Conservation (phyloP, 2,329 filamentous ascomycete genomes). For the Cytospora piceicola region DNA sequence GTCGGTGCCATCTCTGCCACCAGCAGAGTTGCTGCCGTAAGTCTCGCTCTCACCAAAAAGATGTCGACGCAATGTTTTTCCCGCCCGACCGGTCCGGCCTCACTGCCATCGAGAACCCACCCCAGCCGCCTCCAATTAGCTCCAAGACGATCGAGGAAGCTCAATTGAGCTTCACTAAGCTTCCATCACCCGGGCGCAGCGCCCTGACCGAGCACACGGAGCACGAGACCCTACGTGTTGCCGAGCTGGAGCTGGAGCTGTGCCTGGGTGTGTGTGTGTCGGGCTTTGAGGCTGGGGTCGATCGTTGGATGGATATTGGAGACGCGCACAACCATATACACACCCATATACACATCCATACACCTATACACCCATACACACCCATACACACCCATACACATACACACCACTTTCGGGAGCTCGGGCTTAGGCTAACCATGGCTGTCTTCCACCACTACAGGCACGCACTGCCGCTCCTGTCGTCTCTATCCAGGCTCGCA, state of each 20-base stretch:
- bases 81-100: constrained; percentile 45
- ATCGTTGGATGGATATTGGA: constrained; percentile 29
- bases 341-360: constrained; percentile 18
- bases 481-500: constrained; percentile 74
- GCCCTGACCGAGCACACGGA: constrained; percentile 44
- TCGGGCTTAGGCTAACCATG: constrained; percentile 37
- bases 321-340: background rate
- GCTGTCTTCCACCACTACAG: constrained; percentile 51
- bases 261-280: constrained; percentile 18
- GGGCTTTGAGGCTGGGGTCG: constrained; percentile 21
- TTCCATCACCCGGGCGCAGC: constrained; percentile 37
- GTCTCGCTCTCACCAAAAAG: constrained; percentile 52
- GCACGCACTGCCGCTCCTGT: constrained; percentile 84
- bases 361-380: constrained; percentile 26
- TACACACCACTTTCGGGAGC: constrained; percentile 28
- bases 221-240: constrained; percentile 36
- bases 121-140: constrained; percentile 41
- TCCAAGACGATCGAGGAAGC: constrained; percentile 40
- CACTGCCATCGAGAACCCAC: constrained; percentile 52
- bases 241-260: constrained; percentile 35
- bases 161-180: constrained; percentile 43
- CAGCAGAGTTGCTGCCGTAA: constrained; percentile 91
- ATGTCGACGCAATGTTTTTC: constrained; percentile 33
- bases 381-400: constrained; percentile 26
- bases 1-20: constrained; percentile 91